These are phyloP conservation scores for Phytopythium boreale DNA, from an alignment of 352 stramenopile species.

Conservation along the genomic window DNA sequence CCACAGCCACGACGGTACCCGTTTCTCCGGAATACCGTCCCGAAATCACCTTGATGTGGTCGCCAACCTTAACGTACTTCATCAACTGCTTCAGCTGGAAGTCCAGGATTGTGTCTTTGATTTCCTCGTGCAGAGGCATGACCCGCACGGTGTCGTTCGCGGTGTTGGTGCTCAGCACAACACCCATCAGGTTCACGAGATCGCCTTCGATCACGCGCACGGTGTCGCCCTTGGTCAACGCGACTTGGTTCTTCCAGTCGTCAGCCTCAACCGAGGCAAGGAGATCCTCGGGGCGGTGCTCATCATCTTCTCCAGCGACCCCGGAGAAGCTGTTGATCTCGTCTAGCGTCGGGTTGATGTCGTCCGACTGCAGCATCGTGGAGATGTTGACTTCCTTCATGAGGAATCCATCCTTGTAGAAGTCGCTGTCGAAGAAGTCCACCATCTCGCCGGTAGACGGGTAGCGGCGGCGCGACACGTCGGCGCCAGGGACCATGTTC, in stretches of 20 bases:
- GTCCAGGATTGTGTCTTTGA: conserved; percentile 89
- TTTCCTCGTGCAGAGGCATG: conserved; percentile 89
- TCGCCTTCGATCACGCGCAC: conserved; percentile 87
- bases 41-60: conserved; percentile 91
- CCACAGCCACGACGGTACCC: conserved; percentile 85
- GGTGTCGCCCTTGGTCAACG: conserved; percentile 87
- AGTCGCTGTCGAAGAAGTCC: conserved; percentile 88
- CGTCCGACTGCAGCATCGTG: conserved; percentile 82
- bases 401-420: conserved; percentile 85
- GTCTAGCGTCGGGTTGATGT: conserved; percentile 83
- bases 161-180: conserved; percentile 87
- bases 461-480: conserved; percentile 68
- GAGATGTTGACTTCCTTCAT: conserved; percentile 87
- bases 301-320: conserved; percentile 58
- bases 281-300: conserved; percentile 64
- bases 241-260: conserved; percentile 89
- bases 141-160: conserved; percentile 86
- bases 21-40: conserved; percentile 89
- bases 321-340: conserved; percentile 88
- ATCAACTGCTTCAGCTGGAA: conserved; percentile 89
- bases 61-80: conserved; percentile 91
- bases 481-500: conserved; percentile 56
- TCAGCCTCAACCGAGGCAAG: conserved; percentile 70
- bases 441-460: conserved; percentile 81
- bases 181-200: conserved; percentile 88